Percentiles rank a stretch among this genome's conserved stretches.
These are phyloP conservation scores for Cucumis cinereus DNA, from an alignment of 306 rosid species.

Conservation along the genomic window DNA sequence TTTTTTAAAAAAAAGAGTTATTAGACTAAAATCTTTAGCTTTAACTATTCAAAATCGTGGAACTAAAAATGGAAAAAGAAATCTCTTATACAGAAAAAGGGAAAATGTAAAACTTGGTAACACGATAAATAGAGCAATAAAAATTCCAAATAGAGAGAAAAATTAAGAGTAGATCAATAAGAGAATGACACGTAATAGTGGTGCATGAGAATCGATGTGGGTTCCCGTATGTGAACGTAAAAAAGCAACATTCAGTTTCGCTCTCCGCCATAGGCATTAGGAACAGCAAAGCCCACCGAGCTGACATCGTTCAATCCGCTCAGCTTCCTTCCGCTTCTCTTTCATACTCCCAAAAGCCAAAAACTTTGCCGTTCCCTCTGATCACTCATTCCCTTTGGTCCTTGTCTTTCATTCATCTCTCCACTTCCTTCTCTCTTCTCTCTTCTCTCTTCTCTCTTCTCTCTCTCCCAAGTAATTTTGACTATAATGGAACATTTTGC, in stretches of 20 bases:
- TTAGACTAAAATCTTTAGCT: too few relatives aligned
- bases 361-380: not conserved
- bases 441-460: not conserved
- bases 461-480: not conserved
- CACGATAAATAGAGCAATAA: too few relatives aligned
- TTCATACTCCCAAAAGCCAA: not conserved
- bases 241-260: not conserved
- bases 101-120: too few relatives aligned
- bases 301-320: constrained; percentile 6
- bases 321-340: not conserved
- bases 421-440: not conserved
- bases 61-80: too few relatives aligned
- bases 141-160: not conserved
- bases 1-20: too few relatives aligned
- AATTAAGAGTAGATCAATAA: not conserved
- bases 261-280: not conserved
- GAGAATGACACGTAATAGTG: not conserved
- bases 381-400: not conserved
- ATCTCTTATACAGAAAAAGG: too few relatives aligned
- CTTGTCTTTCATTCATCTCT: not conserved
- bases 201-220: not conserved
- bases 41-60: too few relatives aligned
- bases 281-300: not conserved
- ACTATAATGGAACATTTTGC: constrained; percentile 24
- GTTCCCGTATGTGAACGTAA: not conserved